Evolutionary conservation across 2,329 filamentous ascomycete species (phyloP), one percentile per base, ranked within the genome.

Genomic region (Mycosphaerella arachidis): DNA sequence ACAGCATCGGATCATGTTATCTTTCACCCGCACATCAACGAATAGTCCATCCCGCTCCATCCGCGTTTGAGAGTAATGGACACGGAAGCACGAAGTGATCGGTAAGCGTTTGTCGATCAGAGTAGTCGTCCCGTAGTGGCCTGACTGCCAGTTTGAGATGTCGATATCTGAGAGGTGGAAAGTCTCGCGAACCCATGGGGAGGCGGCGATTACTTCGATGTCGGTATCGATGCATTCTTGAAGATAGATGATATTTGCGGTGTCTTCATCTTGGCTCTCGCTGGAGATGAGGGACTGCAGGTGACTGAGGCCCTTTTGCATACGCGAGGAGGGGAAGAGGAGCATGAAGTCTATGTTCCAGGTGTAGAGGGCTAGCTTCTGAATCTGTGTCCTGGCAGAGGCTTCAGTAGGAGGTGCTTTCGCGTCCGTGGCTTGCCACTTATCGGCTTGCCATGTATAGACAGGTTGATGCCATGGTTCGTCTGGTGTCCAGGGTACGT

Each of bases 1-100:
- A 70, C 82, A 83, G 4, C 85, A 66, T 4, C 82, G 76, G 6
- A 85, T 63, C 0, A 70, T 70, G 53, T 66, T 70, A 35, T 56
- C 56, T 24, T 66, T 58, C 24, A 79, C 56, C 0, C 62, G 58
- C 33, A 83, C 60, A 56, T 86, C 83, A n/a, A 84, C 75, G 57
- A 85, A 84, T 1, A 84, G 69, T 2, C 74, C 82, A 65, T 86
- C 83, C 6, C 83, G 75, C 48, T 78, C 77, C 75, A 84, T 82
- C 10, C 69, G 68, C 2, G 81, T 81, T 30, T 66, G 48, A 20
- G 73, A 66, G 51, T 74, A 75, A 56, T 82, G 84, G 37, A 85
- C 76, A 6, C 84, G 78, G 60, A 84, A 85, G 24, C 79, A 76
- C 0, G 70, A 66, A 0, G 70, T 62, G 55, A 85, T 72, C 5